These are phyloP conservation scores for Coprinellus micaceus DNA, from an alignment of 768 basidiomycete genomes.

Conservation along the genomic window DNA sequence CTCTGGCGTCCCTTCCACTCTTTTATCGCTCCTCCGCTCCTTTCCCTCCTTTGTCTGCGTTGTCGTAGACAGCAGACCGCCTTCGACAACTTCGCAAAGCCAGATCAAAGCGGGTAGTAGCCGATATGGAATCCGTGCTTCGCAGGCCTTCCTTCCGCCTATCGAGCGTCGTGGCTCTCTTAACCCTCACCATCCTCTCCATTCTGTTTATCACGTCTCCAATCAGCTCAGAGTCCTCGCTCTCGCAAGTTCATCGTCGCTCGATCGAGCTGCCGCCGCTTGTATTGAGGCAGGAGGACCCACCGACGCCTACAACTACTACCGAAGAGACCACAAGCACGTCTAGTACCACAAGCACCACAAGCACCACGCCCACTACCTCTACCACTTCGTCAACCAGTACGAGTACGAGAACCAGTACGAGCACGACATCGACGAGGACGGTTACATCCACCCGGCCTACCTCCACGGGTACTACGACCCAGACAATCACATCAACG, in stretches of 20 bases:
- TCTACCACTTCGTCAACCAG: background rate
- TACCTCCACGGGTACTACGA: background rate
- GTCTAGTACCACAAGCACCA: background rate
- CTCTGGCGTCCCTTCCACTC: background rate
- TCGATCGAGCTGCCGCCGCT: background rate
- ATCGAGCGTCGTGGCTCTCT: background rate
- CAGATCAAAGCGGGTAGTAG: background rate
- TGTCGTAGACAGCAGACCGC: no score
- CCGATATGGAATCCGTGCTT: slow-evolving; percentile 1
- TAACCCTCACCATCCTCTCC: background rate
- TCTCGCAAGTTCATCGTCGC: background rate
- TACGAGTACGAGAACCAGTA: background rate
- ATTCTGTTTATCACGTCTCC: background rate
- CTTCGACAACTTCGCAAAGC: no score
- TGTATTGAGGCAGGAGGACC: slow-evolving; percentile 5
- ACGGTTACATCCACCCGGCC: background rate
- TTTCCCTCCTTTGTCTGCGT: background rate
- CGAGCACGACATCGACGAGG: background rate
- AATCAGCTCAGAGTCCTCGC: background rate
- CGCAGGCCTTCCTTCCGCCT: slow-evolving; percentile 4
- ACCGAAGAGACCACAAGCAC: background rate
- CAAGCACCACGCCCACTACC: background rate
- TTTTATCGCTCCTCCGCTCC: background rate
- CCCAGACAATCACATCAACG: background rate
- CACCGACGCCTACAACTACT: background rate